These are phyloP conservation scores for Boletus subcaerulescens DNA, from an alignment of 768 basidiomycete species.

Conservation along the genomic window DNA sequence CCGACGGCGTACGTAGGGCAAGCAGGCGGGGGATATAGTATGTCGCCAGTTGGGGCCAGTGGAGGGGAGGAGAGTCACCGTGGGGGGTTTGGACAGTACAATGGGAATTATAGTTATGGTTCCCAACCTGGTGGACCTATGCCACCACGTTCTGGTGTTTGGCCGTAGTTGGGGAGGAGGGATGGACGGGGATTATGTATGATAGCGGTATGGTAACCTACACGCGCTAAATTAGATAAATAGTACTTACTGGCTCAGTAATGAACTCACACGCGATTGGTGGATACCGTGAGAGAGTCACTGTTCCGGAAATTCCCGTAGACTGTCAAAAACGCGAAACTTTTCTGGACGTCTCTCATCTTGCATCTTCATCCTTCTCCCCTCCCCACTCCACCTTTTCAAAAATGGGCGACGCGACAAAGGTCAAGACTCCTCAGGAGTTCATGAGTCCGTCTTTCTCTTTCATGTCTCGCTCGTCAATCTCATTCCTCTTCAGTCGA, in stretches of 20 bases:
- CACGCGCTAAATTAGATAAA: not conserved
- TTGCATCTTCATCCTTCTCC: constrained; percentile 34
- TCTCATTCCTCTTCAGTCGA: constrained; percentile 53
- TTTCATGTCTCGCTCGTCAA: not conserved
- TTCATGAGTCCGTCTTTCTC: constrained; percentile 62
- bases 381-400: constrained; percentile 44
- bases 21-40: constrained; percentile 17
- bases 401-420: constrained; percentile 81
- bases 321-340: constrained; percentile 42
- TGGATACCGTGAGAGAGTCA: constrained; percentile 25
- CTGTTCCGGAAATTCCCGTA: constrained; percentile 32
- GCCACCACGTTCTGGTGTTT: constrained; percentile 23
- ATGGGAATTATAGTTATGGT: constrained; percentile 22
- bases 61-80: constrained; percentile 19
- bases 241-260: constrained; percentile 4
- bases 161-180: constrained; percentile 24
- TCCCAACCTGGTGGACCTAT: constrained; percentile 19
- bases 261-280: constrained; percentile 8
- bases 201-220: constrained; percentile 14
- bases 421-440: constrained; percentile 86
- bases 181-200: constrained; percentile 11
- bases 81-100: constrained; percentile 25
- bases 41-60: constrained; percentile 18
- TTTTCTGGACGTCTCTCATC: constrained; percentile 46
- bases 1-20: constrained; percentile 19